These are phyloP conservation scores for Boletus bicolor DNA, from an alignment of 768 basidiomycete species.

Conservation along the genomic window DNA sequence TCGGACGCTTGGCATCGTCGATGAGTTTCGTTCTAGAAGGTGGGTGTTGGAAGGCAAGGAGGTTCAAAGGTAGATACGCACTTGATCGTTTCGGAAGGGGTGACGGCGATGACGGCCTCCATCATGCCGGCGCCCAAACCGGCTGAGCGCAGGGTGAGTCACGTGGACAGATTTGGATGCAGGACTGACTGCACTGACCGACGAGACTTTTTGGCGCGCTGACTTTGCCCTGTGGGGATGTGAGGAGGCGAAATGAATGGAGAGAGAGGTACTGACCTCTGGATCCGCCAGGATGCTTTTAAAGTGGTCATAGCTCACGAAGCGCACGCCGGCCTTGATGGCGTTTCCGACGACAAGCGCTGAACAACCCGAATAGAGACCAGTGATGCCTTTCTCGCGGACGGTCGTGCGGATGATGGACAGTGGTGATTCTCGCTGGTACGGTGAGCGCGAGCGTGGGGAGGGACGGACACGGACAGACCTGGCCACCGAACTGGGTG, in stretches of 20 bases:
- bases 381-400: conserved; percentile 67
- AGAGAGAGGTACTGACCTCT: conserved; percentile 49
- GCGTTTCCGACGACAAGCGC: conserved; percentile 92
- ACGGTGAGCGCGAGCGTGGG: neutral
- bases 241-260: neutral
- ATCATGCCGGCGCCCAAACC: conserved; percentile 86
- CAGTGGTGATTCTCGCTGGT: conserved; percentile 65
- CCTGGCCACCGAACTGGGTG: conserved; percentile 85
- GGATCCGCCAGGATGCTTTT: conserved; percentile 79
- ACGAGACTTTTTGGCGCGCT: conserved; percentile 80
- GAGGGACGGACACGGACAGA: conserved; percentile 20
- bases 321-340: conserved; percentile 92
- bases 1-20: conserved; percentile 83
- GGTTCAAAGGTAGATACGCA: conserved; percentile 34
- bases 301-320: conserved; percentile 92
- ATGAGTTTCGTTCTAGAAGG: conserved; percentile 89
- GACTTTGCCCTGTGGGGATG: conserved; percentile 72
- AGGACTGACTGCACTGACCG: conserved; percentile 41
- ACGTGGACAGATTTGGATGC: neutral
- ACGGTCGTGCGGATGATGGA: conserved; percentile 74
- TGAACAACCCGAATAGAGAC: conserved; percentile 90
- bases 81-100: conserved; percentile 99
- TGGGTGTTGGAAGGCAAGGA: neutral
- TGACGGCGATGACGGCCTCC: conserved; percentile 93
- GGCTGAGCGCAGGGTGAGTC: conserved; percentile 39